A percentile compares a stretch with the other conserved stretches of the same genome.
phyloP scores from a whole-genome alignment of 441 rosid species.

The Gossypium gossypioides region DNA sequence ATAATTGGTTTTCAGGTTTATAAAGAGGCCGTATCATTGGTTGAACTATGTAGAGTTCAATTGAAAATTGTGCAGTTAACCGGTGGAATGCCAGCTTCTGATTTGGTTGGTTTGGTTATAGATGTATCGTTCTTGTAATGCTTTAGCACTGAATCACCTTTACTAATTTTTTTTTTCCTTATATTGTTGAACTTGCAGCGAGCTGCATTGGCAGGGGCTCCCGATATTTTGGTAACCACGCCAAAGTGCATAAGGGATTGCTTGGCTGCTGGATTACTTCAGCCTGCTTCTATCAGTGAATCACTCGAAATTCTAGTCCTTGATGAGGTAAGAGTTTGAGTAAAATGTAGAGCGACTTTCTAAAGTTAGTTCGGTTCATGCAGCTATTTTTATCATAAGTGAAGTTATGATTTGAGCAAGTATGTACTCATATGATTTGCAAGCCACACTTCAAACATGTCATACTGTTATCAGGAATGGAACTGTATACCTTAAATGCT shows the following conservation, averaged over 20 bases:
- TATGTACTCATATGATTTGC: background rate
- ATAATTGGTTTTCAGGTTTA: slow-evolving; percentile 38
- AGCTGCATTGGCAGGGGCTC: slow-evolving; percentile 59
- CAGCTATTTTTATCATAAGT: background rate
- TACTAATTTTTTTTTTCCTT: background rate
- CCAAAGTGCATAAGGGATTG: slow-evolving; percentile 86
- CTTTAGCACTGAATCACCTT: background rate
- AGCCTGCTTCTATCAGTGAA: slow-evolving; percentile 40
- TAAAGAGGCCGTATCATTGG: slow-evolving; percentile 47
- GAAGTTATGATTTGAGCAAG: background rate
- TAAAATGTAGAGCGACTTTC: background rate
- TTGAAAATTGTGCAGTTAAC: slow-evolving; percentile 63
- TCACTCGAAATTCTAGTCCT: slow-evolving; percentile 78
- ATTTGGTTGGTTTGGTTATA: slow-evolving; percentile 46
- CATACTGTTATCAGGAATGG: background rate
- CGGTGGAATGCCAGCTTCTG: slow-evolving; percentile 61
- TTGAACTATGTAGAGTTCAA: slow-evolving; percentile 69
- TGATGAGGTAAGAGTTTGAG: slow-evolving; percentile 58
- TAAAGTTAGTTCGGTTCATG: background rate
- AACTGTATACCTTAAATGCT: background rate
- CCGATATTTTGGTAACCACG: slow-evolving; percentile 69
- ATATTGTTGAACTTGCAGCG: slow-evolving; percentile 35
- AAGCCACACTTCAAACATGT: background rate
- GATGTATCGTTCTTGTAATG: background rate
- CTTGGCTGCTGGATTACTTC: slow-evolving; percentile 55